A percentile compares a stretch with the other conserved stretches of the same genome.
These are phyloP conservation scores for Calophaca sinica DNA, from an alignment of 306 rosid species.

Conservation along the genomic window DNA sequence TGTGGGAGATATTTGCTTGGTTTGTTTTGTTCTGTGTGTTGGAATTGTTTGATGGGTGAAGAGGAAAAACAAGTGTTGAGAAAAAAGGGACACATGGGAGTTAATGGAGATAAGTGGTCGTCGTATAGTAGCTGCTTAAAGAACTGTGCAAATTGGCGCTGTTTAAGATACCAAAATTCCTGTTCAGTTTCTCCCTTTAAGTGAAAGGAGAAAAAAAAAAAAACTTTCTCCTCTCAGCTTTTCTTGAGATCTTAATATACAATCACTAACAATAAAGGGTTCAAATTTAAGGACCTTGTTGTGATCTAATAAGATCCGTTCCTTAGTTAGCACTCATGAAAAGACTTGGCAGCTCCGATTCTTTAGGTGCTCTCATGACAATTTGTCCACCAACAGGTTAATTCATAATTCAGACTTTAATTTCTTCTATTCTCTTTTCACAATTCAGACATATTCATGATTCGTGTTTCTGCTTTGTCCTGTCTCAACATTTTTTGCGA, in stretches of 20 bases:
- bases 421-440: background rate
- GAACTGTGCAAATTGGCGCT: conserved; percentile 54
- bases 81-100: conserved; percentile 46
- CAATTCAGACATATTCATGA: conserved; percentile 49
- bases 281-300: conserved; percentile 30
- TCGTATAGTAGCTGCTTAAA: conserved; percentile 33
- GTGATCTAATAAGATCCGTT: conserved; percentile 49
- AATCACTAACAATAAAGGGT: conserved; percentile 11
- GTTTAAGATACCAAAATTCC: conserved; percentile 49
- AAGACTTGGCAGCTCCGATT: conserved; percentile 79
- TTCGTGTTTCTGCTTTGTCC: conserved; percentile 33
- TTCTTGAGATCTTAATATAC: conserved; percentile 45
- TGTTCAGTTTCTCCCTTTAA: conserved; percentile 51
- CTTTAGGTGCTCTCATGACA: conserved; percentile 73
- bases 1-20: no score
- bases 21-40: conserved; percentile 36
- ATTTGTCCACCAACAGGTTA: conserved; percentile 74
- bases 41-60: conserved; percentile 62
- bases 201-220: conserved; percentile 23
- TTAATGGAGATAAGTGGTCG: conserved; percentile 45
- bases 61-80: conserved; percentile 55
- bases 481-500: conserved; percentile 37
- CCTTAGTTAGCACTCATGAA: conserved; percentile 55
- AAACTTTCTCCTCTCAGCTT: conserved; percentile 28
- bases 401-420: background rate